Base-by-base conservation (phyloP, 441 rosid species). In the Adansonia rubrostipa region DNA sequence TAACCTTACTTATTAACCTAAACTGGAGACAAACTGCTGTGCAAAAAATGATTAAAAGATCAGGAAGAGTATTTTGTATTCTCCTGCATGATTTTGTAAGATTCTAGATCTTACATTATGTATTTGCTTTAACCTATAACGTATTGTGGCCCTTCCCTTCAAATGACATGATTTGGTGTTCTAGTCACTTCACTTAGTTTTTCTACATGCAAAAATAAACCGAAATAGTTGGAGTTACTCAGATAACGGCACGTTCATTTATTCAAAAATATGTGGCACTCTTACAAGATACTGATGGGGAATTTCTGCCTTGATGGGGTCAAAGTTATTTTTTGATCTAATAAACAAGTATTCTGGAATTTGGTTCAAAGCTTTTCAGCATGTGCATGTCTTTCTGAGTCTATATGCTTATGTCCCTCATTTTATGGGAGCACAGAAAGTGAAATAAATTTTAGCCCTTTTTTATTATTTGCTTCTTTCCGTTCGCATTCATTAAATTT, bases 391-490 rank as follows among this genome's bases (percentile, higher is more conserved):
- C 56, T 6, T 20, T 10, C 10, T 24, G 44, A 50, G 58, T 24
- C 58, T 20, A 66, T 66, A 66, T 9, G 13, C 53, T 66, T 48
- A 4, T 68, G 54, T 45, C 54, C 11, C 22, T 19, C 33, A 44
- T 68, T 10, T 47, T 19, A 47, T 48, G 57, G 48, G 57, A 48
- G 56, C 17, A 20, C 28, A 7, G 44, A 33, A n/a, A 33, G n/a
- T 53, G 45, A 36, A 71, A 36, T 10, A 28, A 71, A 71, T 51
- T 47, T n/a, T 3, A 71, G 75, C 63, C 40, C 8, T 28, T n/a
- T 54, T 33, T 54, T 71, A 9, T 71, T 71, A 47, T 33, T 71
- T 71, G 56, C 17, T 68, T 68, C 57, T 68, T 68, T 67, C n/a
- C 3, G 22, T 70, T 4, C 3, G 11, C 42, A 50, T 28, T 24